Evolutionary conservation across 306 rosid species (phyloP).

Genomic region (Biancaea sappan): DNA sequence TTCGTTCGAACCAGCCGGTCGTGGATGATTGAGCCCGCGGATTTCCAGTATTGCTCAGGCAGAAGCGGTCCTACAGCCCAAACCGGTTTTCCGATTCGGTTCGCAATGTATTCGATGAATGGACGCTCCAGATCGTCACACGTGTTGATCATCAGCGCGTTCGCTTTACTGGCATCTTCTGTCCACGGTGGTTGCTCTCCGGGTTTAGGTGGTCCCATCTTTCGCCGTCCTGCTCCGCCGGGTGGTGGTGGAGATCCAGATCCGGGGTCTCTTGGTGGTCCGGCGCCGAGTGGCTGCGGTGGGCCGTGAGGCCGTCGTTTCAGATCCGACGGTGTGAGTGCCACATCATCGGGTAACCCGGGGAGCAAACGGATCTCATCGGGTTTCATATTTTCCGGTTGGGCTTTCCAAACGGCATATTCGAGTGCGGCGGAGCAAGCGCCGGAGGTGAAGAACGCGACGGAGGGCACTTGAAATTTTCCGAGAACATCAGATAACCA

Average conservation of each 20-base stretch:
- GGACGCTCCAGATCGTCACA: constrained; percentile 68
- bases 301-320: constrained; percentile 37
- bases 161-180: constrained; percentile 18
- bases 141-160: constrained; percentile 65
- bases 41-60: constrained; percentile 64
- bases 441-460: constrained; percentile 62
- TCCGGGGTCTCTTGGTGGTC: neutral
- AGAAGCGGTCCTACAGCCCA: constrained; percentile 80
- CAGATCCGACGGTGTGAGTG: constrained; percentile 40
- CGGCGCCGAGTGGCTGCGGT: neutral
- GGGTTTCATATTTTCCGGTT: constrained; percentile 42
- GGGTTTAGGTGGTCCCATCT: constrained; percentile 41
- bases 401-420: constrained; percentile 57
- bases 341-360: constrained; percentile 61
- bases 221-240: neutral
- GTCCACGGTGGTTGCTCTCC: constrained; percentile 51
- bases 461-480: constrained; percentile 49
- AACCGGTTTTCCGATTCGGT: constrained; percentile 46
- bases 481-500: constrained; percentile 46
- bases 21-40: constrained; percentile 39
- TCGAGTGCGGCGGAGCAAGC: constrained; percentile 65
- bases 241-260: neutral
- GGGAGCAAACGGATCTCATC: constrained; percentile 50
- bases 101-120: constrained; percentile 43
- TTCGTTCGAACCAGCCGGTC: constrained; percentile 46